Evolutionary conservation across 495 filamentous ascomycete genomes (phyloP), one percentile per base, ranked within the genome.

Genomic region (Penicillium angulare): DNA sequence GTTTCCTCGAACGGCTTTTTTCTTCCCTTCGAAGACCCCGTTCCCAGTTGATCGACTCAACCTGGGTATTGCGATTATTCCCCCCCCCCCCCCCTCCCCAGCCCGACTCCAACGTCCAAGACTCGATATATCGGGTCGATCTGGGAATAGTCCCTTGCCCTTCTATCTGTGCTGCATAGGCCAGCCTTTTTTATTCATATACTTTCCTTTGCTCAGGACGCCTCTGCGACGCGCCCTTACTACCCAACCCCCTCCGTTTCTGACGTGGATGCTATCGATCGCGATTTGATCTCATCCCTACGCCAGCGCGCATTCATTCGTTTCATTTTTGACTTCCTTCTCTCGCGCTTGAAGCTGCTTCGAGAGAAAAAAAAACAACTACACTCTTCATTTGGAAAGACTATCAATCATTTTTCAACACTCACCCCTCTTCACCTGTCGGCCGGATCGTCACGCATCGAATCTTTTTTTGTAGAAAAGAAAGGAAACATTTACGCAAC

Each of bases 291-390:
- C 48, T 47, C 34, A 21, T 50, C 45, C 38, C 42, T 57, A 49
- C 59, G 60, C 55, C 56, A 60, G 40, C 54, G 51, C 59, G 43
- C 56, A 61, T 67, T 56, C 67, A 59, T 67, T 71, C 63, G 32
- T 65, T 67, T 69, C 63, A 27, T 65, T 69, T 60, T 53, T 57
- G 36, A 53, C 43, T 21, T 48, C 24, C 20, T 46, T 45, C 66
- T 72, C 63, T 66, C 49, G 69, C 71, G 71, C 71, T 71, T 72
- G 71, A 66, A 54, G 71, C 71, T 69, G 71, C 67, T 71, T 60
- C 56, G 52, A 71, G 67, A 68, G 59, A 60, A 49, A 10, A 52
- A n/a, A n/a, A n/a, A n/a, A n/a, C n/a, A n/a, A n/a, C n/a, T n/a
- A n/a, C n/a, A n/a, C 20, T 9, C 5, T 18, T 47, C 34, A 45